These are phyloP conservation scores for Bryum argenteum DNA, from an alignment of 225 moss, liverwort and hornwort species.

Conservation along the genomic window DNA sequence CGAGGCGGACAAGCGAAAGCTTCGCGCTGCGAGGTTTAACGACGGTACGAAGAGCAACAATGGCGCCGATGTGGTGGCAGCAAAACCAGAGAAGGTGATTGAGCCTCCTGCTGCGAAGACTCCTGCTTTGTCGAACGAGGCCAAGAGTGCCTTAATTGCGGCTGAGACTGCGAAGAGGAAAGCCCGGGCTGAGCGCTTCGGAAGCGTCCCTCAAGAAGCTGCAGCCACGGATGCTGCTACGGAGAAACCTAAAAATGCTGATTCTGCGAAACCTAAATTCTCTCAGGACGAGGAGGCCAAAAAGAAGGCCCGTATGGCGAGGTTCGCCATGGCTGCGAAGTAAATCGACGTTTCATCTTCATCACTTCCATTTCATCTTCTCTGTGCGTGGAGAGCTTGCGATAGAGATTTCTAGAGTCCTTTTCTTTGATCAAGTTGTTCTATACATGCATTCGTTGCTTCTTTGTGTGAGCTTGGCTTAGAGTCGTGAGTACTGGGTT, in stretches of 20 bases:
- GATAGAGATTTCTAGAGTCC: conserved; percentile 30
- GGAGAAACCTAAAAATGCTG: conserved; percentile 38
- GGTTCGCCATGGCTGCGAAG: conserved; percentile 67
- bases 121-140: conserved; percentile 33
- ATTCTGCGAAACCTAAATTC: conserved; percentile 39
- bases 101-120: conserved; percentile 43
- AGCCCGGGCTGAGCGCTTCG: conserved; percentile 84
- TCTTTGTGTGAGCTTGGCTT: conserved; percentile 23
- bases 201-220: conserved; percentile 45
- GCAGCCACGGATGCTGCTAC: conserved; percentile 31
- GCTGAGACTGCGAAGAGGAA: conserved; percentile 86
- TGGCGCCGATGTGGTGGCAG: conserved; percentile 16
- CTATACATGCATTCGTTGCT: conserved; percentile 38
- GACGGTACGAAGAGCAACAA: conserved; percentile 43
- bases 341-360: conserved; percentile 31
- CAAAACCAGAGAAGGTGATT: conserved; percentile 28
- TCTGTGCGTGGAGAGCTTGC: conserved; percentile 41
- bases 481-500: conserved; percentile 23
- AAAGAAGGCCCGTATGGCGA: conserved; percentile 93
- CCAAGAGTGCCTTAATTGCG: conserved; percentile 59
- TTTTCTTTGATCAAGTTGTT: conserved; percentile 32
- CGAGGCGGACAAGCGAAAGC: conserved; percentile 78
- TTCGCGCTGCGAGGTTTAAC: conserved; percentile 85
- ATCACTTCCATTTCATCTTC: conserved; percentile 24
- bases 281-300: conserved; percentile 67